Conservation (phyloP, 208 protist species). For the Phytomonas serpens region DNA sequence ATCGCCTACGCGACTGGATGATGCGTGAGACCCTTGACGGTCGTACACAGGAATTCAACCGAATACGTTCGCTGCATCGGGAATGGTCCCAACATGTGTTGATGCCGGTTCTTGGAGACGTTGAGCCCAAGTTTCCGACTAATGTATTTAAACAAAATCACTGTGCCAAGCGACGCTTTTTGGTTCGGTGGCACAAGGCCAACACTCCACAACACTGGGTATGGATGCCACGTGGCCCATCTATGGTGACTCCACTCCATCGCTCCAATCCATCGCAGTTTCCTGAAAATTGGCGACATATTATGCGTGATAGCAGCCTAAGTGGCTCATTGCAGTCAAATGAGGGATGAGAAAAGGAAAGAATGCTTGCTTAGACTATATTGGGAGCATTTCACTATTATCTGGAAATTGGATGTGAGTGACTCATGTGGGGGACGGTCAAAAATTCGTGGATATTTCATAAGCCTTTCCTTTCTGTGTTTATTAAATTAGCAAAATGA, state of each 20-base stretch:
- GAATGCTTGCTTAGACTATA: neutral
- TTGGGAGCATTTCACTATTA: neutral
- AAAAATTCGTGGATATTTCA: neutral
- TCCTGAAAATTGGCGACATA: slow-evolving; percentile 73
- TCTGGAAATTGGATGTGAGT: neutral
- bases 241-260: slow-evolving; percentile 50
- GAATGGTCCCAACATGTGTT: slow-evolving; percentile 84
- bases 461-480: neutral
- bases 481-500: neutral
- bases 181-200: slow-evolving; percentile 87
- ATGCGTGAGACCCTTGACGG: slow-evolving; percentile 81
- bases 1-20: slow-evolving; percentile 83
- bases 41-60: slow-evolving; percentile 53
- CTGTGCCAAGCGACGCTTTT: slow-evolving; percentile 67
- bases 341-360: neutral
- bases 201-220: slow-evolving; percentile 82
- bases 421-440: neutral
- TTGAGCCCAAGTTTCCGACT: slow-evolving; percentile 84
- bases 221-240: slow-evolving; percentile 72
- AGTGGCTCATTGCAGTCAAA: neutral
- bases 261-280: slow-evolving; percentile 54
- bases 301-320: slow-evolving; percentile 18
- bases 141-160: slow-evolving; percentile 90
- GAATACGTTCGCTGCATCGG: slow-evolving; percentile 69
- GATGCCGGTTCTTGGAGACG: slow-evolving; percentile 85